These are phyloP conservation scores for Rhazya stricta DNA, from an alignment of 257 asterid genomes.

Conservation along the genomic window DNA sequence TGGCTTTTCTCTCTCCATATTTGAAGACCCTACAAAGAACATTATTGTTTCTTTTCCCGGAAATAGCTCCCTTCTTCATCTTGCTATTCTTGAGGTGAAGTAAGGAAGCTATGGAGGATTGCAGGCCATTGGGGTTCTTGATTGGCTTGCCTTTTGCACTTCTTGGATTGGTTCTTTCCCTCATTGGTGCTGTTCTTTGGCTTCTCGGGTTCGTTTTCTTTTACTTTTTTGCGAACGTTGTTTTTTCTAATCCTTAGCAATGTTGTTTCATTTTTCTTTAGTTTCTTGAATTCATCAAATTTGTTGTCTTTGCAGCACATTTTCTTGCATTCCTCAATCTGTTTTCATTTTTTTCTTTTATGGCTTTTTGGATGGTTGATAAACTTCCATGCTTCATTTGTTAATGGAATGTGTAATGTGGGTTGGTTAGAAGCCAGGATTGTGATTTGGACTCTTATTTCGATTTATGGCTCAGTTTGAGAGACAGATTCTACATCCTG, in stretches of 20 bases:
- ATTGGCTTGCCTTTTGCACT: constrained; percentile 54
- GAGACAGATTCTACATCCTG: neutral
- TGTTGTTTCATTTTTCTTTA: neutral
- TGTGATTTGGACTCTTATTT: neutral
- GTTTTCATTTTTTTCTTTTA: no score
- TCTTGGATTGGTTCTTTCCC: constrained; percentile 37
- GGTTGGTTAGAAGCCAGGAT: neutral
- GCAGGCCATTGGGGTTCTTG: constrained; percentile 66
- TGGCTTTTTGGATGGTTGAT: neutral
- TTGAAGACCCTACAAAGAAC: neutral
- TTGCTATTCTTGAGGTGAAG: neutral
- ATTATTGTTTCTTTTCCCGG: neutral
- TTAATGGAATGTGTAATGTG: neutral
- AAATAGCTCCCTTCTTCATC: neutral
- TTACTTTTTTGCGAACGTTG: neutral
- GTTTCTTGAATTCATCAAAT: neutral
- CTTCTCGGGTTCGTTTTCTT: constrained; percentile 34
- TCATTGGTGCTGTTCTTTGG: constrained; percentile 53
- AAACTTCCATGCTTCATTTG: neutral
- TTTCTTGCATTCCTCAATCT: neutral
- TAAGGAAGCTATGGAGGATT: constrained; percentile 22
- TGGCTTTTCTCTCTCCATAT: neutral
- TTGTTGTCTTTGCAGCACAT: neutral
- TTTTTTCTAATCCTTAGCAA: neutral
- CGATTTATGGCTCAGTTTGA: neutral